Base-by-base conservation (phyloP, 2,329 filamentous ascomycete genomes). In the Herpotrichia juniperi region DNA sequence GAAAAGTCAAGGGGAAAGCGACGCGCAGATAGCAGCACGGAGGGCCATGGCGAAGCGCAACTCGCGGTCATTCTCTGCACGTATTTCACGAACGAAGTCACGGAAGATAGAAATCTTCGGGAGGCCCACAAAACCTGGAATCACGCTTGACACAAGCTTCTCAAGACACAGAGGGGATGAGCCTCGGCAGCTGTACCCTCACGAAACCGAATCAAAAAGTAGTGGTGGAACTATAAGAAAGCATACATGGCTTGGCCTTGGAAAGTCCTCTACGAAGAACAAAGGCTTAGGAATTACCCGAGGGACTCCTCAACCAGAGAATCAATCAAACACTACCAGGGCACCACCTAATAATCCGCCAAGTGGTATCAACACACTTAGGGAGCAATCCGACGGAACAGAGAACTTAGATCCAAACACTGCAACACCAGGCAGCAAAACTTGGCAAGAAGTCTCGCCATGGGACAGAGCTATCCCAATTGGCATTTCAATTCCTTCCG, bases 391-490 rank as follows among this genome's bases (percentile, higher is more conserved):
- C 3, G 10, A 17, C 9, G 28, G 24, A 35, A 12, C 34, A n/a
- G 21, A 26, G 44, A 28, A 19, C 19, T 62, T 58, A 14, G 67
- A 70, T 21, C 58, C 64, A 4, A 61, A 61, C 35, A 72, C 65
- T 6, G 64, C 69, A 8, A 58, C 64, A 42, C 58, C 69, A 42
- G 62, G 61, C 34, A 63, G 56, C 44, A 71, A 63, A 53, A 65
- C 56, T 24, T 75, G 58, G 67, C 64, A 69, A 28, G 84, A 85
- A 54, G 77, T 90, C 3, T 90, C 88, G 12, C 88, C 88, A 0
- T 83, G 82, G 51, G 85, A 88, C 61, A 80, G 85, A n/a, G 86
- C 86, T 1, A 91, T 91, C 53, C 81, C 88, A 35, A 91, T 91
- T 58, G 88, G 88, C 11, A 85, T 91, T 45, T 81, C 83, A 12